phyloP scores from a whole-genome alignment of 2,329 filamentous ascomycete species.

The Alternaria sp. region DNA sequence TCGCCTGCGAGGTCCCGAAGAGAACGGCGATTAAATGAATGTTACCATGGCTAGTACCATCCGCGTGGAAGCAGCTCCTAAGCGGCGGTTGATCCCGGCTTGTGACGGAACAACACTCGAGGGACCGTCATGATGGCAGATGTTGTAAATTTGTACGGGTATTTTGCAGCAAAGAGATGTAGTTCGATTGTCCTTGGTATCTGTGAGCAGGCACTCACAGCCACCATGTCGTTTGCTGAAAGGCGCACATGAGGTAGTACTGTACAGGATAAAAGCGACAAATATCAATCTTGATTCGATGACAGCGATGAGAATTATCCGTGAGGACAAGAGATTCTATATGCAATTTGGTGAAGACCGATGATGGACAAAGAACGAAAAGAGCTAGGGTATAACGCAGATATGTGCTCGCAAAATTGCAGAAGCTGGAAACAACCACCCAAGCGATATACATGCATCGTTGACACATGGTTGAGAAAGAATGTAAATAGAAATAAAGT shows the following conservation, averaged over 20 bases:
- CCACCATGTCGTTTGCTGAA: not conserved
- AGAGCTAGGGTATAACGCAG: conserved; percentile 22
- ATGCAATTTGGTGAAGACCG: conserved; percentile 6
- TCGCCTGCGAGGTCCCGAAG: not conserved
- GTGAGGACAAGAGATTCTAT: conserved; percentile 24
- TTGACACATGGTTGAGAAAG: not conserved
- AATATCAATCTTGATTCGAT: not conserved
- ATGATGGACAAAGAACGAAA: not conserved
- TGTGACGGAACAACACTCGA: not conserved
- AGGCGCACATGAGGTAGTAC: conserved; percentile 7
- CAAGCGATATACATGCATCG: conserved; percentile 1
- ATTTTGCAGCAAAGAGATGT: not conserved
- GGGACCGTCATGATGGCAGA: not conserved
- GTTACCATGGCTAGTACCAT: not conserved
- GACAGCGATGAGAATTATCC: conserved; percentile 10
- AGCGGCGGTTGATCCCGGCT: not conserved
- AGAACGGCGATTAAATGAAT: not conserved
- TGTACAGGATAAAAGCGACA: conserved; percentile 1
- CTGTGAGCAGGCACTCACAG: not conserved
- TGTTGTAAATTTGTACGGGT: not conserved
- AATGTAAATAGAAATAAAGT: not conserved
- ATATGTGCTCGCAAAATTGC: conserved; percentile 9
- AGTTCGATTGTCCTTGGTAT: not conserved
- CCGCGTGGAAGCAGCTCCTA: not conserved
- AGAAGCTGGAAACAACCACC: conserved; percentile 9